These are phyloP conservation scores for Botrytis pseudocinerea DNA, from an alignment of 2,329 filamentous ascomycete genomes.

Conservation along the genomic window DNA sequence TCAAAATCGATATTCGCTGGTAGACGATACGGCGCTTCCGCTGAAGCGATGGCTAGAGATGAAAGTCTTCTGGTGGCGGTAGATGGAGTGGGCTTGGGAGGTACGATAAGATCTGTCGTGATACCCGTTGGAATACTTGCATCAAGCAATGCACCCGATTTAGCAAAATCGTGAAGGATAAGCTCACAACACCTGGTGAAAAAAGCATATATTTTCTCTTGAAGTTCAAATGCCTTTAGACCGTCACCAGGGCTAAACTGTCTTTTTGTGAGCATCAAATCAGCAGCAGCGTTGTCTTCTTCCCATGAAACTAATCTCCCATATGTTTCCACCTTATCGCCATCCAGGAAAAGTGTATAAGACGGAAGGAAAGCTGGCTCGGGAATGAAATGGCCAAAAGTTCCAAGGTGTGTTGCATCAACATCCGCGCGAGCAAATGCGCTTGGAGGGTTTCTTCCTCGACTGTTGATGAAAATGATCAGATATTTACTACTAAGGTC, in stretches of 20 bases:
- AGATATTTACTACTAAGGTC: neutral
- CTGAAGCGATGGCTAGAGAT: neutral
- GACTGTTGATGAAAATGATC: neutral
- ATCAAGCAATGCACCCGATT: neutral
- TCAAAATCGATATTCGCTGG: neutral
- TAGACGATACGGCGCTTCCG: neutral
- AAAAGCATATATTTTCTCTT: neutral
- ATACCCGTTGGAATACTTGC: neutral
- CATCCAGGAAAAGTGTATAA: neutral
- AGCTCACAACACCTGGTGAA: neutral
- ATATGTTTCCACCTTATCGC: neutral
- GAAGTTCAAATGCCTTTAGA: neutral
- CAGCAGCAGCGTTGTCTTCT: neutral
- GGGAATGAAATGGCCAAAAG: neutral
- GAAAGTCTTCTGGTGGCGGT: neutral
- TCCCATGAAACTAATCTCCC: neutral
- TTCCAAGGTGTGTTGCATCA: neutral
- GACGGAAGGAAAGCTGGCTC: neutral
- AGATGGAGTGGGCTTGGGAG: neutral
- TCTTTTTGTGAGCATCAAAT: neutral
- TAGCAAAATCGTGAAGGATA: neutral
- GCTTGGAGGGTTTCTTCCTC: neutral
- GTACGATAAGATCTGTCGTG: neutral
- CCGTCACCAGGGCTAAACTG: neutral
- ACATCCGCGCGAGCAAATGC: neutral